phyloP scores from a whole-genome alignment of 495 filamentous ascomycete genomes.

The Xylaria venustula region DNA sequence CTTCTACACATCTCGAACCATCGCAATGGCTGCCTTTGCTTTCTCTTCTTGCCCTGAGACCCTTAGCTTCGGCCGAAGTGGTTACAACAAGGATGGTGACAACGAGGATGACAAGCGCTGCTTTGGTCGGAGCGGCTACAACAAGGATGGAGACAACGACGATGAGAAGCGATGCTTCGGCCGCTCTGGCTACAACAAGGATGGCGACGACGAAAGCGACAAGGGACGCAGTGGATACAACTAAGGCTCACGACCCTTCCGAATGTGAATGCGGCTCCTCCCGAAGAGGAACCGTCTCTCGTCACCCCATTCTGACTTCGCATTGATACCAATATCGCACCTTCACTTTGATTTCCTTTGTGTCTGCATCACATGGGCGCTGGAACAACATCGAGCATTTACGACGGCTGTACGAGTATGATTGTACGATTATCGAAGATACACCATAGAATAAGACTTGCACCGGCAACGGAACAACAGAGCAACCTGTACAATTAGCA shows the following conservation, averaged over 20 bases:
- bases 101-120: conserved; percentile 33
- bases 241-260: not conserved
- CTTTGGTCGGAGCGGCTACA: conserved; percentile 50
- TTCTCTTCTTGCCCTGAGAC: conserved; percentile 11
- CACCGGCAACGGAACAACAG: conserved; percentile 2
- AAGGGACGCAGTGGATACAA: conserved; percentile 15
- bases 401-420: conserved; percentile 20
- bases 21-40: conserved; percentile 14
- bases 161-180: conserved; percentile 42
- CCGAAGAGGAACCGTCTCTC: conserved; percentile 1
- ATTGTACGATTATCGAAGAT: conserved; percentile 19
- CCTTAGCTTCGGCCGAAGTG: conserved; percentile 52
- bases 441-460: conserved; percentile 19
- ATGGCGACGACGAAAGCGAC: conserved; percentile 14
- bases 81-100: conserved; percentile 46
- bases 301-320: not conserved
- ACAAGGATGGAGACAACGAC: conserved; percentile 44
- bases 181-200: conserved; percentile 47
- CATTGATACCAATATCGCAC: conserved; percentile 11
- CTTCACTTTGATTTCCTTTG: conserved; percentile 16
- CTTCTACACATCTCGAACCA: not conserved
- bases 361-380: conserved; percentile 20
- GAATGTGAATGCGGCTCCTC: not conserved
- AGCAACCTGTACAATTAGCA: conserved; percentile 4
- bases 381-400: conserved; percentile 20